Conservation (phyloP, 2,329 filamentous ascomycete species). For the Achaetomium macrosporum region DNA sequence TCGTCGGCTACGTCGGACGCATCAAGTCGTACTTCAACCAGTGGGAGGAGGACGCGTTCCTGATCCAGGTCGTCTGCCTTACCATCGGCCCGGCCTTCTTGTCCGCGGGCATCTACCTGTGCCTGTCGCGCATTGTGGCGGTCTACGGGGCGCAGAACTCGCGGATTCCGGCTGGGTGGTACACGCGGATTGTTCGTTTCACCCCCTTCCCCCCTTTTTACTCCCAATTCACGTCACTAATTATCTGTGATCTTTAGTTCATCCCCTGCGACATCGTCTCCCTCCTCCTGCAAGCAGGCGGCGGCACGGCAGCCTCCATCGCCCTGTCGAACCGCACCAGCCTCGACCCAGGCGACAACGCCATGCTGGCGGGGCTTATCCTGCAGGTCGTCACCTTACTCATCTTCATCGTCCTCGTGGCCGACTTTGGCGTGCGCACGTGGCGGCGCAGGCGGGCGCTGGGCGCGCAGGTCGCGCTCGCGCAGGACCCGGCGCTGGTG, state of each 20-base stretch:
- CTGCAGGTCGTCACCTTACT: conserved; percentile 30
- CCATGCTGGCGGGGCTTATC: conserved; percentile 41
- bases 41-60: neutral
- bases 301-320: conserved; percentile 34
- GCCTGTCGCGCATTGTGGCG: conserved; percentile 46
- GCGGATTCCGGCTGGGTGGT: conserved; percentile 7
- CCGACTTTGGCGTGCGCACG: conserved; percentile 12
- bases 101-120: conserved; percentile 50
- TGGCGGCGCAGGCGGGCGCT: neutral
- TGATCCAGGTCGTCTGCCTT: conserved; percentile 14
- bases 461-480: neutral
- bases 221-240: too few relatives aligned
- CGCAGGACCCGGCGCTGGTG: conserved; percentile 21
- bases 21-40: conserved; percentile 22
- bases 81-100: conserved; percentile 52
- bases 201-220: neutral
- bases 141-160: conserved; percentile 9
- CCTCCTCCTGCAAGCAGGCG: conserved; percentile 40
- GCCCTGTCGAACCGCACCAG: conserved; percentile 21
- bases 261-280: conserved; percentile 39
- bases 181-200: neutral
- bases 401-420: conserved; percentile 8
- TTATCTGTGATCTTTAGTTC: conserved; percentile 10
- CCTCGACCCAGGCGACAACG: conserved; percentile 27
- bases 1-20: conserved; percentile 43